These are phyloP conservation scores for Penicillium lagena DNA, from an alignment of 495 filamentous ascomycete species.

Conservation along the genomic window DNA sequence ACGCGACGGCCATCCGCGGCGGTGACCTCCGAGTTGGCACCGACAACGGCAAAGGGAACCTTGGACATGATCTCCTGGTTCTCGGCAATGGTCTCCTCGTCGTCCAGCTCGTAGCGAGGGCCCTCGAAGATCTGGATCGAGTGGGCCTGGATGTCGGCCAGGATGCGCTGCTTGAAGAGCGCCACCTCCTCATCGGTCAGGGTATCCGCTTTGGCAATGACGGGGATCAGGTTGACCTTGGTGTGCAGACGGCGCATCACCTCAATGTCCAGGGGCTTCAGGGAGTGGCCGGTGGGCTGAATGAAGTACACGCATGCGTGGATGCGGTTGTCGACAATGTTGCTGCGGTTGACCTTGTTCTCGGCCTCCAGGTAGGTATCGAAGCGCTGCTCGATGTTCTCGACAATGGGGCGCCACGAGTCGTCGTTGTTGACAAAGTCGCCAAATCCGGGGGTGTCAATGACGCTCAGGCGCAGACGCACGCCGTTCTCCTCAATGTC, in stretches of 20 bases:
- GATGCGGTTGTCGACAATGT: conserved; percentile 98
- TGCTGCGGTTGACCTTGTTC: conserved; percentile 99
- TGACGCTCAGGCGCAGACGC: conserved; percentile 91
- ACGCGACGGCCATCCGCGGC: conserved; percentile 91
- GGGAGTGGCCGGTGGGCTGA: conserved; percentile 96
- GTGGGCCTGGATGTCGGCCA: conserved; percentile 94
- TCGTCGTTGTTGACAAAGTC: conserved; percentile 99
- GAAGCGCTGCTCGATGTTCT: conserved; percentile 98
- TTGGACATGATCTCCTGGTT: conserved; percentile 99
- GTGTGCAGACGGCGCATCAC: conserved; percentile 98
- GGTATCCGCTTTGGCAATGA: conserved; percentile 98
- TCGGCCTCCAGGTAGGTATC: conserved; percentile 97
- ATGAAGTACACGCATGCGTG: conserved; percentile 99
- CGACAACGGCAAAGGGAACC: conserved; percentile 96
- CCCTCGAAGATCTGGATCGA: conserved; percentile 98
- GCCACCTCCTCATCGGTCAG: conserved; percentile 94
- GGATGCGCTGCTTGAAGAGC: conserved; percentile 95
- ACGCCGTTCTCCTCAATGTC: conserved; percentile 99
- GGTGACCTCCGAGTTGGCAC: conserved; percentile 87
- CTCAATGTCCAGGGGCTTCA: conserved; percentile 98
- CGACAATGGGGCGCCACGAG: conserved; percentile 96
- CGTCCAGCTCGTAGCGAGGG: conserved; percentile 94
- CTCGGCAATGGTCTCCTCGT: conserved; percentile 98
- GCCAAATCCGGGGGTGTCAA: conserved; percentile 96
- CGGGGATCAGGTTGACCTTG: conserved; percentile 99